phyloP scores from a whole-genome alignment of 208 protist genomes.

The Kentomonas sorsogonicus region DNA sequence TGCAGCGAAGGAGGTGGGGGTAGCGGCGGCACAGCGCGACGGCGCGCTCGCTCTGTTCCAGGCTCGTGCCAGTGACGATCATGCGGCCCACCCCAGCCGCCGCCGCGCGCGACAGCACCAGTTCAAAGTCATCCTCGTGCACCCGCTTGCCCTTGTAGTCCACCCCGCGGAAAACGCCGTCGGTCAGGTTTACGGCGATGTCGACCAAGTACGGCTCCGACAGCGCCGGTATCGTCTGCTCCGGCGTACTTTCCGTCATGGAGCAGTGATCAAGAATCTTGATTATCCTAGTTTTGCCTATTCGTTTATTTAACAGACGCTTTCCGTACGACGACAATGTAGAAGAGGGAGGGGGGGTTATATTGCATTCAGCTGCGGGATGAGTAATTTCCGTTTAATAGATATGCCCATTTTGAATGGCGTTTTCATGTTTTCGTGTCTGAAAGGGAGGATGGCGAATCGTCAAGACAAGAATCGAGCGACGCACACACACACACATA shows the following conservation, averaged over 20 bases:
- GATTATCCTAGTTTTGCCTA: background rate
- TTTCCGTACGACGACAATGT: no score
- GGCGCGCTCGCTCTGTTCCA: constrained; percentile 73
- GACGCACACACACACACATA: constrained; percentile 1
- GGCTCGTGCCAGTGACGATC: constrained; percentile 80
- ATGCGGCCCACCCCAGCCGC: constrained; percentile 61
- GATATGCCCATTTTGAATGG: no score
- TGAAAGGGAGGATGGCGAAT: no score
- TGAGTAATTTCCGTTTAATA: no score
- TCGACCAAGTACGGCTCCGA: constrained; percentile 62
- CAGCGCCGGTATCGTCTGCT: no score
- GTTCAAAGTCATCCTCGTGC: constrained; percentile 79
- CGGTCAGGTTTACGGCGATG: constrained; percentile 85
- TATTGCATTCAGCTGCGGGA: no score
- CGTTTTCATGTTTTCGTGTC: no score
- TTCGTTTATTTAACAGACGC: background rate
- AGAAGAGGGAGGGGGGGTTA: no score
- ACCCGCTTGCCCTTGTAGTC: constrained; percentile 72
- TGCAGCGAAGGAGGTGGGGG: constrained; percentile 46
- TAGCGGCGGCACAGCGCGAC: constrained; percentile 68
- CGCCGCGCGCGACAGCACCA: constrained; percentile 55
- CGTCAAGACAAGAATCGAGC: no score
- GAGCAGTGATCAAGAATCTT: background rate
- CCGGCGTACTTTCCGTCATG: no score
- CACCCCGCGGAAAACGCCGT: constrained; percentile 83